phyloP scores from a whole-genome alignment of 352 stramenopile species.

The Globisporangium camurandrum region DNA sequence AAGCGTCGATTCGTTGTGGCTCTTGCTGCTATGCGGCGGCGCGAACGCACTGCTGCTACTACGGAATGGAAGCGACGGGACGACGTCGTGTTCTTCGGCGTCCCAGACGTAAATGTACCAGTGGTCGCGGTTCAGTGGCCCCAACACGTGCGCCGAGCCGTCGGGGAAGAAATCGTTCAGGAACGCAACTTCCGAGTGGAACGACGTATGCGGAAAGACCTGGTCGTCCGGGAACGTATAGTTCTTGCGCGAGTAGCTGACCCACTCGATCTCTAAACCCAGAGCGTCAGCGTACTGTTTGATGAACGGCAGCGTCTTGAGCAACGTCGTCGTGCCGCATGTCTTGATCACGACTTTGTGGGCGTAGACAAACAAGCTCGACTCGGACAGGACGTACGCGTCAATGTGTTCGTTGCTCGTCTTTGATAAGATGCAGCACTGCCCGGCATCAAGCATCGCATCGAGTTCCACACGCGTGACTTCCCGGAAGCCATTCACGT shows the following conservation, averaged over 20 bases:
- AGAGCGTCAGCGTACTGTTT: conserved; percentile 77
- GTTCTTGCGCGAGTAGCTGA: conserved; percentile 99
- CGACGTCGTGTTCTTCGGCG: conserved; percentile 77
- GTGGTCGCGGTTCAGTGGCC: conserved; percentile 96
- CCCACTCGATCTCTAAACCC: conserved; percentile 96
- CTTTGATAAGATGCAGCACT: conserved; percentile 96
- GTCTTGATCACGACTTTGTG: conserved; percentile 99
- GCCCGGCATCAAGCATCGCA: conserved; percentile 90
- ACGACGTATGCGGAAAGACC: conserved; percentile 95
- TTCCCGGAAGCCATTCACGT: conserved; percentile 84
- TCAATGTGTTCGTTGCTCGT: conserved; percentile 96
- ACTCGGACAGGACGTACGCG: conserved; percentile 94
- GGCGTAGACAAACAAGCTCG: conserved; percentile 98
- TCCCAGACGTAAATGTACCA: conserved; percentile 98
- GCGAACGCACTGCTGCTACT: conserved; percentile 1
- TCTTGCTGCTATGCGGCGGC: neutral
- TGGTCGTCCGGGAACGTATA: conserved; percentile 98
- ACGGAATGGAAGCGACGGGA: neutral
- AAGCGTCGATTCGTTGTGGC: conserved; percentile 59
- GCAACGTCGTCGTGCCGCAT: conserved; percentile 98
- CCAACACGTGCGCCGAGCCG: conserved; percentile 80
- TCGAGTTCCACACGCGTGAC: conserved; percentile 88
- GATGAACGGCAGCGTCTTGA: conserved; percentile 88
- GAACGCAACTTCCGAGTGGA: conserved; percentile 96
- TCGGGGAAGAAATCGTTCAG: conserved; percentile 87